Base-by-base conservation (phyloP, 805 yeast genomes). In the Metschnikowia anglica region DNA sequence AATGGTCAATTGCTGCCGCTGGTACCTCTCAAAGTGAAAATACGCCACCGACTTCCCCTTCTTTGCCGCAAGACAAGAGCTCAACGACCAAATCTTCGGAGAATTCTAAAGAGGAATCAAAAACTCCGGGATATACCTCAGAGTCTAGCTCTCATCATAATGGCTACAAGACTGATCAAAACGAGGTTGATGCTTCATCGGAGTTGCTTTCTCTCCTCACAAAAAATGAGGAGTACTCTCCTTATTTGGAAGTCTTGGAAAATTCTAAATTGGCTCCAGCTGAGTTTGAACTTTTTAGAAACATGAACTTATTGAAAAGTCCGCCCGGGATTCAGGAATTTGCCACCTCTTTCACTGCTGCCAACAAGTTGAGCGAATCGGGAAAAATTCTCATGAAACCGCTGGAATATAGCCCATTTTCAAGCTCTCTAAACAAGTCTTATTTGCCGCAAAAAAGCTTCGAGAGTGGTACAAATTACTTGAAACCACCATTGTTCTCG, bases 1-100 rank as follows among this genome's bases (percentile, higher is more conserved):
- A 79, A 54, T 79, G 81, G 70, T 69, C 83, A 0, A 65, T 79
- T 1, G 80, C 80, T 4, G 81, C 80, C 4, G 76, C 76, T 5
- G 73, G 54, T 15, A 43, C 37, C 19, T 37, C 56, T 19, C 50
- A 31, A 25, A 42, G 38, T 27, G 47, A 34, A 17, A 43, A 13
- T 15, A 23, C 35, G 19, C 39, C 37, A 19, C 42, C 43, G 26
- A 34, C 30, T 11, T 42, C 41, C 18, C 39, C 37, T 3, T 16
- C 44, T 8, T 17, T 28, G 11, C 25, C 38, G 11, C 37, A 35
- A 25, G 39, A 41, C 9, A 41, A 30, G 15, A 20, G 28, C n/a
- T 9, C 33, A 12, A 7, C 26, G 11, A 24, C 39, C 2, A 37
- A 25, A 20, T n/a, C n/a, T 12, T 29, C 26, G 10, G 35, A 27